Percentiles rank a stretch among this genome's conserved stretches.
Evolutionary conservation across 1,139 yeast species (phyloP).

Genomic region (Geotrichum phurueaensis): DNA sequence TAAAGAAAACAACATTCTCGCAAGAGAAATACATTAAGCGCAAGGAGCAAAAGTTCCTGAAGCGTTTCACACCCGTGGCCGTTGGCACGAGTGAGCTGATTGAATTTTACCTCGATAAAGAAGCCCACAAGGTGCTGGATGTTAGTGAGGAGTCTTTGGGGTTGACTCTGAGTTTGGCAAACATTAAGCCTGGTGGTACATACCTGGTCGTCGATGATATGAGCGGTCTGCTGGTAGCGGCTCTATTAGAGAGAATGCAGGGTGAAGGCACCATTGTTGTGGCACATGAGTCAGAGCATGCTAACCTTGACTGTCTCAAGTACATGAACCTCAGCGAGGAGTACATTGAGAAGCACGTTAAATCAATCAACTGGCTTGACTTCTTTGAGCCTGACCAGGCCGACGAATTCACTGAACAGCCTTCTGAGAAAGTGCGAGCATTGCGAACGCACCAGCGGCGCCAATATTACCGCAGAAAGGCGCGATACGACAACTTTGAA

Average conservation of each 20-base stretch:
- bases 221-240: slow-evolving; percentile 76
- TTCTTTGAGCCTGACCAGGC: slow-evolving; percentile 70
- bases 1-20: slow-evolving; percentile 80
- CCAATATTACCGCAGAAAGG: slow-evolving; percentile 62
- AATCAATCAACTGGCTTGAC: slow-evolving; percentile 72
- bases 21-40: slow-evolving; percentile 88
- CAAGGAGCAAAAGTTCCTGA: slow-evolving; percentile 83
- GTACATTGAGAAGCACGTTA: slow-evolving; percentile 49
- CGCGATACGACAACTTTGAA: slow-evolving; percentile 45
- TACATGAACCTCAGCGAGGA: slow-evolving; percentile 54
- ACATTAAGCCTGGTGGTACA: slow-evolving; percentile 82
- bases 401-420: slow-evolving; percentile 42
- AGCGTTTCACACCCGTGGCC: slow-evolving; percentile 76
- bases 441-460: slow-evolving; percentile 56
- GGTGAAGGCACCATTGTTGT: slow-evolving; percentile 73
- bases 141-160: slow-evolving; percentile 82
- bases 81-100: slow-evolving; percentile 72
- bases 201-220: slow-evolving; percentile 88
- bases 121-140: slow-evolving; percentile 61
- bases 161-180: slow-evolving; percentile 65
- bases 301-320: slow-evolving; percentile 66
- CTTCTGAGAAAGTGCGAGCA: slow-evolving; percentile 45
- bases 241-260: slow-evolving; percentile 84
- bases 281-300: slow-evolving; percentile 88
- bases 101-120: slow-evolving; percentile 69